Percentiles rank a stretch among this genome's conserved stretches.
Evolutionary conservation across 352 stramenopile species (phyloP).

Genomic region (Phytophthora fragariae): DNA sequence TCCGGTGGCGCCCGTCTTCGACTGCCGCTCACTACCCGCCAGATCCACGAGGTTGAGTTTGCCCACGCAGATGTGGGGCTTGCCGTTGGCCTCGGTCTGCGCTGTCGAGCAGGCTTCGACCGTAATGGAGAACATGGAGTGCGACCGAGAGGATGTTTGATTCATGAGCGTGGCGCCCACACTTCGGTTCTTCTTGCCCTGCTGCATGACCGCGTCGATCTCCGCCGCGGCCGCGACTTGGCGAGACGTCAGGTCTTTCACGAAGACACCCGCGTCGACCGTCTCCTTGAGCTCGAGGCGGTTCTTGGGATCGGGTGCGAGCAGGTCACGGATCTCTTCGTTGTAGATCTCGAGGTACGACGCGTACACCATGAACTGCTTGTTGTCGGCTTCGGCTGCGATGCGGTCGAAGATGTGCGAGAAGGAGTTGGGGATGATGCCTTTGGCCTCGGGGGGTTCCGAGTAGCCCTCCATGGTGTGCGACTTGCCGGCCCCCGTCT

Average conservation of each 20-base stretch:
- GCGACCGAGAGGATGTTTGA: slow-evolving; percentile 93
- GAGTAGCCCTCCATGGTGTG: slow-evolving; percentile 93
- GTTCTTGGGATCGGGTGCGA: slow-evolving; percentile 89
- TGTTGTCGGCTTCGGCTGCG: slow-evolving; percentile 63
- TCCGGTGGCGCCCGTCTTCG: slow-evolving; percentile 94
- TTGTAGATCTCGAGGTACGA: slow-evolving; percentile 99
- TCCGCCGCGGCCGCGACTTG: slow-evolving; percentile 88
- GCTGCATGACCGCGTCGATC: slow-evolving; percentile 94
- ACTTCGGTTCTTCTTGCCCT: slow-evolving; percentile 93
- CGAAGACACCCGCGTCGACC: slow-evolving; percentile 95
- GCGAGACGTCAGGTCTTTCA: slow-evolving; percentile 93
- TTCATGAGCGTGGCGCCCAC: slow-evolving; percentile 97
- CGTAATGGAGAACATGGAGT: slow-evolving; percentile 96
- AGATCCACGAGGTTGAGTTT: slow-evolving; percentile 98
- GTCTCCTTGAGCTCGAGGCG: slow-evolving; percentile 95
- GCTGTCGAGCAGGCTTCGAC: slow-evolving; percentile 85
- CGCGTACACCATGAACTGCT: slow-evolving; percentile 95
- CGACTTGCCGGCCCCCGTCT: slow-evolving; percentile 87
- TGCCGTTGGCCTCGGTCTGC: slow-evolving; percentile 43
- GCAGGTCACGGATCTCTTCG: slow-evolving; percentile 96
- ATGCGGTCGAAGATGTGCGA: slow-evolving; percentile 97
- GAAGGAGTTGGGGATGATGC: slow-evolving; percentile 97
- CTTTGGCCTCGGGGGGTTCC: slow-evolving; percentile 87
- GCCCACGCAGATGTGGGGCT: slow-evolving; percentile 91
- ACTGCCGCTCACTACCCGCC: slow-evolving; percentile 91